Base-by-base conservation (phyloP, 1,284 basidiomycete genomes). In the Ustilago hordei region DNA sequence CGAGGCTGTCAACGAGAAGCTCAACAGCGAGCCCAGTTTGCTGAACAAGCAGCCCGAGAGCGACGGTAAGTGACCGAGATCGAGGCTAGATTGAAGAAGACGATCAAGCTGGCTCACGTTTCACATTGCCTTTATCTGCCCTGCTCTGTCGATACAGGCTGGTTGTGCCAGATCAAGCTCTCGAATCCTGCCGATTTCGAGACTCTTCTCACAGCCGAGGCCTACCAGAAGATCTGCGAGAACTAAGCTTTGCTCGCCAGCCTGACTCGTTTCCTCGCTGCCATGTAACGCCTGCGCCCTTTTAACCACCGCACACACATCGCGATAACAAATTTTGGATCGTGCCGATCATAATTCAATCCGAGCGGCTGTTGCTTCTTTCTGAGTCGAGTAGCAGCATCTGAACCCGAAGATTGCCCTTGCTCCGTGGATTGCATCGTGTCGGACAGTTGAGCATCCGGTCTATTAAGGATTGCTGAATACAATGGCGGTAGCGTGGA, bases 101-200 rank as follows among this genome's bases (percentile, higher is more conserved):
- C 32, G 15, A 41, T 57, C 13, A 57, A 17, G n/a, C 15, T n/a
- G 4, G 34, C 17, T 43, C n/a, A 45, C 39, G 31, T 28, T 36
- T 38, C 13, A 28, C 32, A 41, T 19, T 31, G 35, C 28, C 9
- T 4, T 55, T 8, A 7, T 28, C n/a, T 35, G 5, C 35, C 34
- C 32, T n/a, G 19, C 36, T 12, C 28, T 35, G 19, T 34, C 28
- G 7, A 8, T 12, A 32, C 83, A 96, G 95, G 95, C 63, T 98
- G 95, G 95, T 90, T 98, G 58, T 95, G 93, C 91, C 95, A 94
- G 89, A 92, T 99, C 86, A 91, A 93, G 87, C 87, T 98, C 60
- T 90, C 92, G 36, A 88, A 93, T 70, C 91, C 93, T 6, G 86
- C 89, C 8, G 93, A 91, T 91, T 93, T 84, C 55, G 81, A 82